phyloP scores from a whole-genome alignment of 768 basidiomycete genomes.

The Hygrophoropsis aurantiaca region DNA sequence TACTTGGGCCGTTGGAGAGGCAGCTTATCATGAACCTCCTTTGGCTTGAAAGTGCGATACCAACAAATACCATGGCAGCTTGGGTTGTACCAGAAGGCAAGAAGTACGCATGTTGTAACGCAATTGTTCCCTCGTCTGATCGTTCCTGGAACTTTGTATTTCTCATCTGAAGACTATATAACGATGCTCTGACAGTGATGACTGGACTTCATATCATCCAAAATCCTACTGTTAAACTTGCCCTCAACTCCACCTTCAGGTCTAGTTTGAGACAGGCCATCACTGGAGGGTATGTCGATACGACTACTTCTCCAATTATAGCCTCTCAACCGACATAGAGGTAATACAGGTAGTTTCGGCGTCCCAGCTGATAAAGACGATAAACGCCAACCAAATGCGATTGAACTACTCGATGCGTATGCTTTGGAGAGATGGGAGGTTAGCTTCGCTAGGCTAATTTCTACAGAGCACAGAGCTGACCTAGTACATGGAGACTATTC shows the following conservation, averaged over 20 bases:
- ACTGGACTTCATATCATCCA: constrained; percentile 69
- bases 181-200: constrained; percentile 63
- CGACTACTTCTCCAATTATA: constrained; percentile 1
- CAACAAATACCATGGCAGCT: constrained; percentile 63
- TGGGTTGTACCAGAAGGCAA: constrained; percentile 77
- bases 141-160: neutral
- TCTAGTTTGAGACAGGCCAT: constrained; percentile 78
- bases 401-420: constrained; percentile 72
- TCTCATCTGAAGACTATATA: constrained; percentile 57
- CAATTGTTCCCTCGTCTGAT: constrained; percentile 1
- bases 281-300: constrained; percentile 72
- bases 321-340: constrained; percentile 42
- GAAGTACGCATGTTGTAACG: constrained; percentile 46
- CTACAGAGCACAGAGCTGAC: neutral
- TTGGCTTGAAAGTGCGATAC: constrained; percentile 81
- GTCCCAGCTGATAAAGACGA: constrained; percentile 68
- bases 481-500: constrained; percentile 65
- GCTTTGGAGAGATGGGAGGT: constrained; percentile 93
- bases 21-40: constrained; percentile 86
- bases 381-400: constrained; percentile 50
- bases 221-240: constrained; percentile 56
- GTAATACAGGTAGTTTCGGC: constrained; percentile 81
- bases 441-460: constrained; percentile 16
- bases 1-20: constrained; percentile 75
- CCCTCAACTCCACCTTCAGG: constrained; percentile 76